These are phyloP conservation scores for Typha latifolia DNA, from an alignment of 176 grass and related monocot species.

Conservation along the genomic window DNA sequence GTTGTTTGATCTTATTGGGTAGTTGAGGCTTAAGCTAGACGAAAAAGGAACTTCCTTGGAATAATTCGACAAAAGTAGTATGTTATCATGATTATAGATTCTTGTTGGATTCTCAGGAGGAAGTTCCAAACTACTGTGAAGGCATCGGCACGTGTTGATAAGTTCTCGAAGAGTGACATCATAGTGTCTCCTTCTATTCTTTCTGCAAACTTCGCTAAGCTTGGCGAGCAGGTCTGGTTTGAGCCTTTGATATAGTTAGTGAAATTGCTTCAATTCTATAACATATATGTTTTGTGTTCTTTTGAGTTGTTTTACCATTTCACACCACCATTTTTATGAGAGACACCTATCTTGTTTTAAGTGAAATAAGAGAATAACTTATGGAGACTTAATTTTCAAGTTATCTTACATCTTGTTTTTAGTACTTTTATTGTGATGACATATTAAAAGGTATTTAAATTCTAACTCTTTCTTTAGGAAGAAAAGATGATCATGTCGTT, in stretches of 20 bases:
- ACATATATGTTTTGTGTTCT: background rate
- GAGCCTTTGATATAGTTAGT: background rate
- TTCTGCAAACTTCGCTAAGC: slow-evolving; percentile 87
- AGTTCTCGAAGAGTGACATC: slow-evolving; percentile 87
- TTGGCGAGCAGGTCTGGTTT: slow-evolving; percentile 71
- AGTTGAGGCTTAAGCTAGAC: background rate
- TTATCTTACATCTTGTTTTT: background rate
- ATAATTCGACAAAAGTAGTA: background rate
- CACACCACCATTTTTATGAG: too few species aligned
- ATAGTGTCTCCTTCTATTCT: slow-evolving; percentile 97
- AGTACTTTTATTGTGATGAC: background rate
- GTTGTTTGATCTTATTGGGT: background rate
- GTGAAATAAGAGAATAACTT: too few species aligned
- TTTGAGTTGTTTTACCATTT: background rate
- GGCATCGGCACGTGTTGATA: slow-evolving; percentile 75
- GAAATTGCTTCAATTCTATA: background rate
- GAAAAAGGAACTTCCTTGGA: background rate
- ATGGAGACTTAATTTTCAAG: background rate
- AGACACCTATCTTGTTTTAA: too few species aligned
- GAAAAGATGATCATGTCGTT: background rate
- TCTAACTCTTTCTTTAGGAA: background rate
- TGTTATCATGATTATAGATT: background rate
- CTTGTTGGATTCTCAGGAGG: slow-evolving; percentile 21
- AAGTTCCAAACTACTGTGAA: slow-evolving; percentile 34
- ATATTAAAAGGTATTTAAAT: background rate